Base-by-base conservation (phyloP, 2,329 filamentous ascomycete species). In the Fusarium sp. region DNA sequence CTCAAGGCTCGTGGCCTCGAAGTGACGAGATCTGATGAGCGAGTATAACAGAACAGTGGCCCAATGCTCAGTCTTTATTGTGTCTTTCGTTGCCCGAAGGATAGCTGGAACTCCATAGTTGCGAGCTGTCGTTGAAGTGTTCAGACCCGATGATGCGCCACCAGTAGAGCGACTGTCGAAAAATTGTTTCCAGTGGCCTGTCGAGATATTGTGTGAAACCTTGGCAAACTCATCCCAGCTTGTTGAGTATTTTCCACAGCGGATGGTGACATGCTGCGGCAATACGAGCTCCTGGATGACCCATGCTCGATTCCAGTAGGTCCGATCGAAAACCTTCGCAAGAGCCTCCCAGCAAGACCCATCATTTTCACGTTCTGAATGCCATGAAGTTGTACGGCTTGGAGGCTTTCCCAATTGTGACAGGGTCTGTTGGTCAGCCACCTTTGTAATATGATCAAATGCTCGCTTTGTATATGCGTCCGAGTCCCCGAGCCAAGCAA, bases 261-360 rank as follows among this genome's bases (percentile, higher is more conserved):
- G 46, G 7, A 40, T 21, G 17, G 13, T 49, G 6, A 40, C 46
- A 3, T 13, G n/a, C 17, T 20, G 4, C 2, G 46, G 46, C n/a
- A 49, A 33, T 2, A 49, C 46, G 5, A 49, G 46, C 37, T 49
- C 46, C 2, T 49, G 46, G 3, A 49, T 49, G 21, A 40, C 20
- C 46, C 46, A 49, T 27, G 46, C 39, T 20, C 46, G 39, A n/a
- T 40, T 49, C 46, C 33, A 49, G 31, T 49, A 49, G 1, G 33
- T 49, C 2, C 46, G 33, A 17, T 49, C 46, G 4, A 49, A 49
- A 5, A 49, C 18, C 6, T 27, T 49, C 4, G 21, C 46, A 40
- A 49, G 15, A 3, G 33, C 46, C 10, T 17, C 21, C 46, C 46
- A 49, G 13, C 21, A 5, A 11, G 13, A 6, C 21, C 13, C 11